Evolutionary conservation across 2,329 filamentous ascomycete genomes (phyloP), one percentile per base, ranked within the genome.

Genomic region (Diaporthe citri): DNA sequence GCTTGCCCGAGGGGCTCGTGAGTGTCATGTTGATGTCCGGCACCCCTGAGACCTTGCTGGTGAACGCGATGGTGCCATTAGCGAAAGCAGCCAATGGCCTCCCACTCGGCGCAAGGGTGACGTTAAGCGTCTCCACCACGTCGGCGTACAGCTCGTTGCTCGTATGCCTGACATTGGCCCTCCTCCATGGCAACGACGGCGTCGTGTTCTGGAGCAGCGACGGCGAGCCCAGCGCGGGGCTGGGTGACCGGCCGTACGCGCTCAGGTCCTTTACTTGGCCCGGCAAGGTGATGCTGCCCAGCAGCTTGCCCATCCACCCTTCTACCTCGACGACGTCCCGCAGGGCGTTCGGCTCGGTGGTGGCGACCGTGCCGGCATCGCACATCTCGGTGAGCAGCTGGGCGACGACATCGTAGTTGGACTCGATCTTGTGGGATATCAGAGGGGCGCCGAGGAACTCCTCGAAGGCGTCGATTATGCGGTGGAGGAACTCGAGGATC

Each of bases 131-230:
- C 86, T 99, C 97, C 76, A 99, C 92, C 17, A 99, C 92, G 82
- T 99, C 97, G 74, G 98, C 96, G 82, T 98, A 98, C 78, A 99
- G 89, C 84, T 99, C 97, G 84, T 98, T 99, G 73, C 94, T 97
- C 5, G 96, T 98, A 83, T 99, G 97, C 22, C 96, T 90, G 71
- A 99, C 97, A 80, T 98, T 98, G 52, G 95, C 92, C 76, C 95
- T 90, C 76, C 97, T 91, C 97, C 97, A 99, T 1, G 96, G 96
- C 55, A 98, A 80, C 10, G 90, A 88, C 0, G 90, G 87, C 1
- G 74, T 67, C 1, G 86, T 86, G 78, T 87, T 89, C 22, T 72
- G 74, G 34, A 67, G 39, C 31, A 75, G 70, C n/a, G 71, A 71
- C 17, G 64, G 56, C 12, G 62, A 57, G 43, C 71, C 41, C 48